Base-by-base conservation (phyloP, 129 eudicot genomes). In the Flaveria bidentis region DNA sequence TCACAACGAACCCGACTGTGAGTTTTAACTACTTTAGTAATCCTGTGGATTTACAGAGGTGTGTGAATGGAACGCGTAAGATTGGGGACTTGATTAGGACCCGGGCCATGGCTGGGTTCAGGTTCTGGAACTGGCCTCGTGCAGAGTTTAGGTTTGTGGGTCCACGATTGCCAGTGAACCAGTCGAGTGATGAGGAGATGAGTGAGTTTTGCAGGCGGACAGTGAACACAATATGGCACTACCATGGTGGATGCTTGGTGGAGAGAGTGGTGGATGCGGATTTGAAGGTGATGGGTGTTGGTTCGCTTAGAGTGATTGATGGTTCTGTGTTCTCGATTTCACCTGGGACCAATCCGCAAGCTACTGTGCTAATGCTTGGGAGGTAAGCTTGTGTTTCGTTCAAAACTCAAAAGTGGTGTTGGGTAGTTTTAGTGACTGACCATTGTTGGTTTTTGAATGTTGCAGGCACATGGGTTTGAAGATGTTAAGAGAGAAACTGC, bases 291-390 rank as follows among this genome's bases (percentile, higher is more conserved):
- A 51, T 82, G 5, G 97, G 93, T 2, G 77, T 93, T 71, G 84
- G 86, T 80, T 78, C 88, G 9, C 90, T 93, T 25, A 76, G 96
- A 84, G 96, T 90, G 4, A 86, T 93, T 26, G 98, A 90, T 84
- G 97, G 97, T n/a, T 93, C 97, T 0, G 76, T 76, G 7, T 85
- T 93, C 58, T 71, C 82, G 0, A 78, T 93, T 12, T 90, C 98
- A 10, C 98, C 98, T 0, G 98, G 98, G 47, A 93, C 97, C 20
- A 93, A 93, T 79, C 98, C 98, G 12, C 98, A 93, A 84, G 98
- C 98, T 4, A 93, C 91, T 61, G 78, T 87, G 81, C 61, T 93
- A 45, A 90, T 93, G 97, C 88, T 93, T 75, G 97, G 98, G n/a
- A 84, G 97, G 98, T 90, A 67, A 82, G 62, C 23, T 28, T 53